A percentile compares a stretch with the other conserved stretches of the same genome.
Conservation (phyloP, 2,329 filamentous ascomycete genomes). For the Hymenoscyphus linearis region DNA sequence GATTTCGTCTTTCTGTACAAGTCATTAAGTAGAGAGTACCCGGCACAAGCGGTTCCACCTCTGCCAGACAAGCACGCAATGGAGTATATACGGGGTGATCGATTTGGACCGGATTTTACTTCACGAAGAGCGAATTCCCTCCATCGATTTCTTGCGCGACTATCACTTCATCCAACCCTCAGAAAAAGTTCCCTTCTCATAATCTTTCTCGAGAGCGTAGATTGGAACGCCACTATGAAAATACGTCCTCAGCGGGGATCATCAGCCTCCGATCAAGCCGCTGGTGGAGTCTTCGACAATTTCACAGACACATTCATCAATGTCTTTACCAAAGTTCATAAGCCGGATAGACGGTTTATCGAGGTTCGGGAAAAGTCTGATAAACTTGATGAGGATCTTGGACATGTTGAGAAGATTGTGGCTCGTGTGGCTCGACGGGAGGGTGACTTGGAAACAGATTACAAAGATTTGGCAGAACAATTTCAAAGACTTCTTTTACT, state of each 20-base stretch:
- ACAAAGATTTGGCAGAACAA: constrained; percentile 84
- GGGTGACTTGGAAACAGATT: constrained; percentile 80
- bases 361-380: constrained; percentile 89
- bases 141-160: constrained; percentile 80
- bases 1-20: constrained; percentile 98
- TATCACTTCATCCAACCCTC: constrained; percentile 83
- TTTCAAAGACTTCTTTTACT: constrained; percentile 89
- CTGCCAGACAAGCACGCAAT: constrained; percentile 98
- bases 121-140: constrained; percentile 81
- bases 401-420: constrained; percentile 92
- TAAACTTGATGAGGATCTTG: constrained; percentile 90
- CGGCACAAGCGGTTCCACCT: constrained; percentile 86
- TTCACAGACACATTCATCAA: constrained; percentile 97
- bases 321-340: constrained; percentile 93
- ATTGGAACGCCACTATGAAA: constrained; percentile 97
- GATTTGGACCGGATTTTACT: constrained; percentile 92
- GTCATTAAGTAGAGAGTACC: constrained; percentile 79
- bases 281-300: constrained; percentile 80
- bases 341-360: constrained; percentile 88
- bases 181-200: constrained; percentile 78
- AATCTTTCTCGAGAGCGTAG: constrained; percentile 83
- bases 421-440: constrained; percentile 84
- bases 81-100: constrained; percentile 95
- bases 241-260: constrained; percentile 64
- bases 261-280: constrained; percentile 41